Percentiles rank a stretch among this genome's conserved stretches.
Evolutionary conservation across 2,329 filamentous ascomycete species (phyloP).

Genomic region (Aspergillus pseudotamarii): DNA sequence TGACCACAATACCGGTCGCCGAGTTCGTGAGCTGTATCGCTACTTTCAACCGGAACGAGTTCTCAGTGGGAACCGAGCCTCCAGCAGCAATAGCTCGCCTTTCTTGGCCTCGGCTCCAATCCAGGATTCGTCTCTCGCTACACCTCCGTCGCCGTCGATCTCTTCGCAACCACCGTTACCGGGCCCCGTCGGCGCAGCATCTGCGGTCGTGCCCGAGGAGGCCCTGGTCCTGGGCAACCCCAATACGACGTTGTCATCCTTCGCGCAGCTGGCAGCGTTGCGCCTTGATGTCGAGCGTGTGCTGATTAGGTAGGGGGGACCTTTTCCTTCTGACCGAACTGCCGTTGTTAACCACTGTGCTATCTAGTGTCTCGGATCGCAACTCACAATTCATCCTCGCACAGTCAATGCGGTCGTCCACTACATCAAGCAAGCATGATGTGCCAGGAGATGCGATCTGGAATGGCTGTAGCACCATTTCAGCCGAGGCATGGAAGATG

Average conservation of each 20-base stretch:
- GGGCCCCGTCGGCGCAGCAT: slow-evolving; percentile 15
- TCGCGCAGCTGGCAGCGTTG: slow-evolving; percentile 40
- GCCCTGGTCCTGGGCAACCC: slow-evolving; percentile 31
- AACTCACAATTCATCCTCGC: slow-evolving; percentile 54
- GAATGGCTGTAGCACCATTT: slow-evolving; percentile 36
- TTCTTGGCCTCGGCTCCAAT: slow-evolving; percentile 9
- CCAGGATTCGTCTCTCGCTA: slow-evolving; percentile 19
- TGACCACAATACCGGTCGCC: slow-evolving; percentile 33
- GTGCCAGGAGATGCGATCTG: slow-evolving; percentile 32
- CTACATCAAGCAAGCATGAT: slow-evolving; percentile 37
- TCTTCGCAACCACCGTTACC: slow-evolving; percentile 13
- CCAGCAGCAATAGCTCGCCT: slow-evolving; percentile 10
- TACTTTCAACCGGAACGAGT: slow-evolving; percentile 39
- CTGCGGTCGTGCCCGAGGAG: slow-evolving; percentile 24
- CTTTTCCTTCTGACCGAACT: neutral
- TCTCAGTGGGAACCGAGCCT: slow-evolving; percentile 6
- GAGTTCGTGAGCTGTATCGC: slow-evolving; percentile 43
- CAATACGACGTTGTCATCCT: slow-evolving; percentile 39
- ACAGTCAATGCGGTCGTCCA: slow-evolving; percentile 51
- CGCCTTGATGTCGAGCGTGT: slow-evolving; percentile 41
- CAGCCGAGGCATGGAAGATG: slow-evolving; percentile 35
- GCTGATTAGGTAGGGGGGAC: slow-evolving; percentile 38
- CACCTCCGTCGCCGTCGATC: slow-evolving; percentile 16
- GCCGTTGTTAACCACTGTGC: neutral
- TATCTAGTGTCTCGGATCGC: slow-evolving; percentile 48